A percentile compares a stretch with the other conserved stretches of the same genome.
Conservation (phyloP, 805 yeast species). For the Nakazawaea ishiwadae region DNA sequence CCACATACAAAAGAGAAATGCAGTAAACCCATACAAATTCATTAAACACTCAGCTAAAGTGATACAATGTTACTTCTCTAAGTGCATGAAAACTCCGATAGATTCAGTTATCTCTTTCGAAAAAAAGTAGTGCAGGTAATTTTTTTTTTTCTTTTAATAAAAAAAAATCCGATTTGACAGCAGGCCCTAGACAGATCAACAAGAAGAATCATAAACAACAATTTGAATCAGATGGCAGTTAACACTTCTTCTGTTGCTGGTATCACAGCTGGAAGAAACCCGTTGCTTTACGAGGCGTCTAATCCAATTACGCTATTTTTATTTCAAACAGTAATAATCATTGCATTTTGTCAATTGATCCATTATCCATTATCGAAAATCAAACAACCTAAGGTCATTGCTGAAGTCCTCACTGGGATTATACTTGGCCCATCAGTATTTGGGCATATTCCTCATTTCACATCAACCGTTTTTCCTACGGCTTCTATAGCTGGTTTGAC, state of each 20-base stretch:
- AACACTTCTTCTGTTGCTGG: conserved; percentile 49
- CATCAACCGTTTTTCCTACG: conserved; percentile 58
- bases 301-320: conserved; percentile 66
- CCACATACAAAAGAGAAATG: no score
- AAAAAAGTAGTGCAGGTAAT: no score
- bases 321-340: conserved; percentile 62
- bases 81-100: no score
- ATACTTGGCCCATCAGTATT: conserved; percentile 71
- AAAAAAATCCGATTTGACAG: no score
- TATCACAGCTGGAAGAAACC: conserved; percentile 67
- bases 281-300: conserved; percentile 51
- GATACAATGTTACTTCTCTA: no score
- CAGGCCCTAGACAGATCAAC: no score
- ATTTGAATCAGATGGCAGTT: conserved; percentile 28
- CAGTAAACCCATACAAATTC: no score
- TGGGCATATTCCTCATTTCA: conserved; percentile 68
- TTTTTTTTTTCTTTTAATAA: no score
- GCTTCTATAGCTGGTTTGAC: conserved; percentile 61
- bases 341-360: conserved; percentile 52
- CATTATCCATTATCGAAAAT: conserved; percentile 56
- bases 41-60: no score
- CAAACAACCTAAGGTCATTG: conserved; percentile 76
- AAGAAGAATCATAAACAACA: no score
- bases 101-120: no score
- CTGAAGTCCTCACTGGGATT: conserved; percentile 77